Base-by-base conservation (phyloP, 495 filamentous ascomycete genomes). In the Aspergillus leporis region DNA sequence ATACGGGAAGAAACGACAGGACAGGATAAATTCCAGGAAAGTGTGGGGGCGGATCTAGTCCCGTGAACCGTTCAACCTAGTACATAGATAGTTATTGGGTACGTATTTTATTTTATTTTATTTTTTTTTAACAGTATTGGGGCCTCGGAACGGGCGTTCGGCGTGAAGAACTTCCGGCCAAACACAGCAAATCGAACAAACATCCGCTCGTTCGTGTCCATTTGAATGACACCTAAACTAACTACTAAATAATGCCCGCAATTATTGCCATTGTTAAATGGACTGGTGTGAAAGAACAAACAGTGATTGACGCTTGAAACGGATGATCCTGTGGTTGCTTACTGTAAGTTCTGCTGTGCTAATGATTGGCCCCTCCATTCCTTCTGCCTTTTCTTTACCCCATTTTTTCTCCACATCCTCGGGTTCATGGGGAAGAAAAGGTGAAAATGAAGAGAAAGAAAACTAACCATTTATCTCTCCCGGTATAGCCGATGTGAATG, bases 141-240 rank as follows among this genome's bases (percentile, higher is more conserved):
- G 6, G 25, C 25, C 25, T 28, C 13, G 40, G 14, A 21, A 46
- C 53, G 53, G 53, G 46, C 59, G 56, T 56, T 65, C 63, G 63
- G 63, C 63, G 53, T 57, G 56, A 60, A 54, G 63, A 66, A 62
- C 63, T 50, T 58, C 60, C 59, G 59, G 53, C 32, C 41, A 45
- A 23, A 14, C 28, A 47, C 21, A 43, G 30, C n/a, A 31, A 21
- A 31, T 30, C 45, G 34, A 25, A 23, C 41, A 45, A 45, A 45
- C 36, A 40, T n/a, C 16, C 16, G n/a, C n/a, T n/a, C 16, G 10
- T 9, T 40, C 3, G 10, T 40, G 12, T n/a, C 36, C 12, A 40
- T 13, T 2, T 40, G 40, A 43, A 14, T 10, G 13, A 8, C 32
- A 10, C 1, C 32, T 2, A 36, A 9, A 36, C 13, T 36, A 9